Base-by-base conservation (phyloP, 2,329 filamentous ascomycete species). In the Tolypocladium guangdongense region DNA sequence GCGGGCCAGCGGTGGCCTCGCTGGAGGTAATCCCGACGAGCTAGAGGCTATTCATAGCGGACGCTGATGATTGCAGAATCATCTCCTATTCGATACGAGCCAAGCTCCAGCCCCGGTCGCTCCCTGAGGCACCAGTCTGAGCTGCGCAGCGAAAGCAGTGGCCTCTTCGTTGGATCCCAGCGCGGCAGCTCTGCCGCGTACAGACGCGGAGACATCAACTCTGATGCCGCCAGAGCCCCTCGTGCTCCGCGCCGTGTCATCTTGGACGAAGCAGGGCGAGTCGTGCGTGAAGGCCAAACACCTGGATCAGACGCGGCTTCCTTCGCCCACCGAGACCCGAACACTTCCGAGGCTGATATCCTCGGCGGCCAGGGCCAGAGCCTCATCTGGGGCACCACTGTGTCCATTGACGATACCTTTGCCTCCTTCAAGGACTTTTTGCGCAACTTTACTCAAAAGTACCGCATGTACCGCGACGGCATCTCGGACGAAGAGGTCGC, bases 371-470 rank as follows among this genome's bases (percentile, higher is more conserved):
- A 82, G 55, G 88, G 88, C 39, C 86, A 86, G 53, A 84, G 87
- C 60, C 82, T 95, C 54, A 92, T 99, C 58, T 99, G 93, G 93
- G 93, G 93, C 68, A 99, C 93, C 45, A 97, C 95, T 39, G 88
- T 99, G 50, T 96, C 92, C 6, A 87, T 99, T 52, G 83, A 89
- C 56, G 91, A 97, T 67, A 90, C 90, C 0, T 88, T 95, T 68
- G 82, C 84, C 51, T 78, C 85, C 0, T 95, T 96, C 76, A 92
- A 93, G 65, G 90, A 93, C 58, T 99, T 99, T 64, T 75, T 99
- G 32, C 83, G 84, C 66, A 95, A 95, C 67, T 99, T 93, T 63
- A 89, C 90, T 56, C 85, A 83, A 60, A 96, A 96, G 70, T 97
- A 99, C 65, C 88, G 93, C 58, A 82, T 97, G 81, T 93, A 92